Percentiles rank a stretch among this genome's conserved stretches.
phyloP scores from a whole-genome alignment of 2,329 filamentous ascomycete species.

The Dothistroma pini region DNA sequence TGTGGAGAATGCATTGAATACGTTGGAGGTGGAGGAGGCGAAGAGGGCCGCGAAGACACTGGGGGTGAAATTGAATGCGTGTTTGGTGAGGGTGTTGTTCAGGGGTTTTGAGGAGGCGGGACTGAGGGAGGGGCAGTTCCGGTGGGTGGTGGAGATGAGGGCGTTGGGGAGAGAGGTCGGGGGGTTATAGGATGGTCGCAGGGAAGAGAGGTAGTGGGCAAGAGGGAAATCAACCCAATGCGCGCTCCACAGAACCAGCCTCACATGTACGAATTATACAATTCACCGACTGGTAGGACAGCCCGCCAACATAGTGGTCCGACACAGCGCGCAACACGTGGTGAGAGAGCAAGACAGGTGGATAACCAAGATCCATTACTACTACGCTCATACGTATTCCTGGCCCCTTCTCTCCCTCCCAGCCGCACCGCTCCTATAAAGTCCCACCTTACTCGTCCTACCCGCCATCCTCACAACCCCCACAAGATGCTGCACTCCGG shows the following conservation, averaged over 20 bases:
- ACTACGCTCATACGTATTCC: constrained; percentile 38
- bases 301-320: too few relatives aligned
- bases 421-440: constrained; percentile 40
- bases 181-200: too few relatives aligned
- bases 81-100: neutral
- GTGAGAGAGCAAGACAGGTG: too few relatives aligned
- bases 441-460: constrained; percentile 45
- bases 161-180: neutral
- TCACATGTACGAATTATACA: too few relatives aligned
- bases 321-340: too few relatives aligned
- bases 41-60: neutral
- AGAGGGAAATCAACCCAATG: too few relatives aligned
- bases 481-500: constrained; percentile 46
- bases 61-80: neutral
- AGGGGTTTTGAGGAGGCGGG: neutral
- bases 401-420: constrained; percentile 41
- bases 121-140: neutral
- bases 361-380: too few relatives aligned
- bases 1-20: neutral
- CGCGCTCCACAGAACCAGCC: too few relatives aligned
- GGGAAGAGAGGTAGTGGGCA: too few relatives aligned
- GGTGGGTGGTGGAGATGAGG: neutral
- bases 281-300: too few relatives aligned
- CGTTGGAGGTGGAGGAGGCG: neutral
- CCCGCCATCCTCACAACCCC: constrained; percentile 46